Evolutionary conservation across 2,329 filamentous ascomycete species (phyloP).

Genomic region (Claviceps humidiphila): DNA sequence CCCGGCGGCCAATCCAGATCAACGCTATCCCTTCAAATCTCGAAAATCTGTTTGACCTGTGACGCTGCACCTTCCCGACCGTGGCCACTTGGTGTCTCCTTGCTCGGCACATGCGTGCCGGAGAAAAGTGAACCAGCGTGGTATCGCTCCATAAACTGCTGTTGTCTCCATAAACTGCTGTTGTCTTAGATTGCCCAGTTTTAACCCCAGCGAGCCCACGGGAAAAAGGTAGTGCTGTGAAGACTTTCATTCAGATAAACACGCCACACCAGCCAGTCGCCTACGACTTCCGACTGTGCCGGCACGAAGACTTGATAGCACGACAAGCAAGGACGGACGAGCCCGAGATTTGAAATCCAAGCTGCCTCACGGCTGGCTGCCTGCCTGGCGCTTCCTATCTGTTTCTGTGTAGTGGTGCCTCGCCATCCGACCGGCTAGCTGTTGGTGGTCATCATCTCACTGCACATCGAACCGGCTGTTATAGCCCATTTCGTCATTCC

Average conservation of each 20-base stretch:
- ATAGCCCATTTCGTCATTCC: neutral
- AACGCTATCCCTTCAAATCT: neutral
- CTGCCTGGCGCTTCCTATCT: neutral
- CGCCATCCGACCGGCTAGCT: neutral
- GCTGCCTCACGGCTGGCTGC: neutral
- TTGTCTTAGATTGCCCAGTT: slow-evolving; percentile 5
- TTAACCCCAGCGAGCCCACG: neutral
- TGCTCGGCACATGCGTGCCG: slow-evolving; percentile 7
- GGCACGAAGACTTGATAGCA: neutral
- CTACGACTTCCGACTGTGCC: neutral
- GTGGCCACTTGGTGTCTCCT: slow-evolving; percentile 5
- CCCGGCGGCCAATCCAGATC: slow-evolving; percentile 1
- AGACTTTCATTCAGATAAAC: neutral
- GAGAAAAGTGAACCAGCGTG: slow-evolving; percentile 1
- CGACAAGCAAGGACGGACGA: neutral
- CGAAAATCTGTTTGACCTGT: neutral
- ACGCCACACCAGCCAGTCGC: neutral
- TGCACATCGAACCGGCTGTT: neutral
- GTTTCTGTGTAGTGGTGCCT: neutral
- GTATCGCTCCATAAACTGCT: slow-evolving; percentile 4
- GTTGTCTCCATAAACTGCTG: slow-evolving; percentile 5
- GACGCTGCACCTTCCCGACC: slow-evolving; percentile 6
- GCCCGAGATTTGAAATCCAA: neutral
- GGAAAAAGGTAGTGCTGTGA: neutral
- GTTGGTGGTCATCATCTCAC: neutral